Evolutionary conservation across 2,329 filamentous ascomycete genomes (phyloP).

Genomic region (Aspergillus piperis): DNA sequence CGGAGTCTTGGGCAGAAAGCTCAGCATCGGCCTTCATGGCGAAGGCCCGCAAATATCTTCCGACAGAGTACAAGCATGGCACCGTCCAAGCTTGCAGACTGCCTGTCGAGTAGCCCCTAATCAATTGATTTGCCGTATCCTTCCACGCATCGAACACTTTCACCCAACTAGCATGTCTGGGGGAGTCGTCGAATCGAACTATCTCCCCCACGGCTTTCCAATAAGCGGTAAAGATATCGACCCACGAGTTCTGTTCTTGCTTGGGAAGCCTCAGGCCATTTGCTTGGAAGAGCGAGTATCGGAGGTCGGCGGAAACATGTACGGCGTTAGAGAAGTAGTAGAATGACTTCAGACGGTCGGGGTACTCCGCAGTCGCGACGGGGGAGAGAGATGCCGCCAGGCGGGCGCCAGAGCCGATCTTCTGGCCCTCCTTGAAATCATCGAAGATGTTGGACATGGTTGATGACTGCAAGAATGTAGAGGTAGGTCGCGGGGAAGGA

Average conservation of each 20-base stretch:
- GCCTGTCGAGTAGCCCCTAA: slow-evolving; percentile 75
- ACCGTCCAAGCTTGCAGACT: slow-evolving; percentile 89
- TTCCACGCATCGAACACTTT: slow-evolving; percentile 88
- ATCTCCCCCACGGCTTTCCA: slow-evolving; percentile 81
- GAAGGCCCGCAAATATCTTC: slow-evolving; percentile 82
- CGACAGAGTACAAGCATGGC: slow-evolving; percentile 82
- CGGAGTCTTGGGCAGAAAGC: slow-evolving; percentile 50
- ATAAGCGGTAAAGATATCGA: slow-evolving; percentile 78
- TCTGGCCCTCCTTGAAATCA: slow-evolving; percentile 71
- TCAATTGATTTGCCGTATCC: slow-evolving; percentile 73
- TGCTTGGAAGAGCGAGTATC: slow-evolving; percentile 67
- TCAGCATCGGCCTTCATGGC: slow-evolving; percentile 88
- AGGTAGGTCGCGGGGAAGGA: not conserved
- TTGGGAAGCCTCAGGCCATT: slow-evolving; percentile 58
- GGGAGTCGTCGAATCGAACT: slow-evolving; percentile 62
- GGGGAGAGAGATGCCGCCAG: slow-evolving; percentile 77
- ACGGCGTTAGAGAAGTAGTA: slow-evolving; percentile 69
- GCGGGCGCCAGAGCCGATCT: slow-evolving; percentile 65
- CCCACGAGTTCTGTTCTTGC: slow-evolving; percentile 77
- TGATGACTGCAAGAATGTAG: not conserved
- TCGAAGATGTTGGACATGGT: slow-evolving; percentile 73
- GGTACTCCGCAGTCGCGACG: slow-evolving; percentile 61
- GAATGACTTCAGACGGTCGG: slow-evolving; percentile 68
- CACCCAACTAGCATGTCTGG: slow-evolving; percentile 65
- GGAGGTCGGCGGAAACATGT: slow-evolving; percentile 68